Evolutionary conservation across 176 grass and related monocot species (phyloP), one percentile per base, ranked within the genome.

Genomic region (Paspalum notatum): DNA sequence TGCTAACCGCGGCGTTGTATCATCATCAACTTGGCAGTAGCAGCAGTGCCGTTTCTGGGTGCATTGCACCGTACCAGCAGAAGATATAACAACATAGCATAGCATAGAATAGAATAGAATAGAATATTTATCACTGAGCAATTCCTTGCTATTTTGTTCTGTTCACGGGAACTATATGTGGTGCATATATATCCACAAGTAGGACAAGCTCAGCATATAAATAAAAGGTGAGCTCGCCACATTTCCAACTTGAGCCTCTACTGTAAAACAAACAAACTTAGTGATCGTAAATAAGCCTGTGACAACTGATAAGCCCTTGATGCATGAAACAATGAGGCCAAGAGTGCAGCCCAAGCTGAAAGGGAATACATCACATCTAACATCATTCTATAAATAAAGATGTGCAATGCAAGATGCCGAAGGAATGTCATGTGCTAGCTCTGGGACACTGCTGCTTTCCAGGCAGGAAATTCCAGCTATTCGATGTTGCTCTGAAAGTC

Each of bases 371-470:
- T 69, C 63, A 50, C 53, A 13, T 76, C 64, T 82, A 63, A 76
- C 72, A 82, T 82, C 79, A 82, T 24, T 71, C 79, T 70, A 87
- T 82, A 45, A 70, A 46, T 47, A 82, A 82, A 87, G 72, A 12
- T 37, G 42, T 38, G 24, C 57, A 11, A 40, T 45, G 24, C 37
- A 62, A 71, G 72, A 48, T 77, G 85, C 85, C 55, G 17, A 87
- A 63, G 85, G 85, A 87, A 82, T 76, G 80, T 55, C 58, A 41
- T 61, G 71, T 86, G 58, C 32, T 3, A 32, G 32, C 79, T 66
- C 59, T 64, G 73, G 73, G 68, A 80, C 50, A 46, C 78, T 2
- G 32, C 51, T 58, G 64, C 78, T 69, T 55, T 68, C 78, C 69
- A 57, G 59, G 55, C 46, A 76, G 54, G 45, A 87, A 87, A 87